A percentile compares a stretch with the other conserved stretches of the same genome.
These are phyloP conservation scores for Diaporthe sp. DNA, from an alignment of 2,329 filamentous ascomycete species.

Conservation along the genomic window DNA sequence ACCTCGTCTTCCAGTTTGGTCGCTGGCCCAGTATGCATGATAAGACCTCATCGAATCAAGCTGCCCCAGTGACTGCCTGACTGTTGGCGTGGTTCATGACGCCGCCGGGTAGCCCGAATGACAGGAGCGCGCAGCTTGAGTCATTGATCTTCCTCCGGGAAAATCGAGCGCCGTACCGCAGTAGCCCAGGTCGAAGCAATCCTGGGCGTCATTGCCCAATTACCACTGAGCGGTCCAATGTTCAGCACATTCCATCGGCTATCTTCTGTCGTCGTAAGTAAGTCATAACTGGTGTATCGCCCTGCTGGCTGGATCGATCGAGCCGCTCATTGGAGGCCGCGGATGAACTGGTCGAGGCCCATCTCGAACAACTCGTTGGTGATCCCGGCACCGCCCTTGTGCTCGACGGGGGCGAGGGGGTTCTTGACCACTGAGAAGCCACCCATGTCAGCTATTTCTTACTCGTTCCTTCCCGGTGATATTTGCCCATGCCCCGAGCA, in stretches of 20 bases:
- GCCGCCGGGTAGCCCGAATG: background rate
- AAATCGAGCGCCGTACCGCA: background rate
- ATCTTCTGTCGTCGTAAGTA: too few species aligned
- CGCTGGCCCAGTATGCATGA: too few species aligned
- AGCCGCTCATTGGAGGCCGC: slow-evolving; percentile 56
- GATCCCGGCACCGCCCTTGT: slow-evolving; percentile 75
- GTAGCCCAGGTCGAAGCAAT: background rate
- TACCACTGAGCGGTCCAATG: background rate
- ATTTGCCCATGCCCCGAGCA: background rate
- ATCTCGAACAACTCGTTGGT: slow-evolving; percentile 78
- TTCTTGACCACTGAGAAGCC: slow-evolving; percentile 72
- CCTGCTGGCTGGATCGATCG: background rate
- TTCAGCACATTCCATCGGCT: too few species aligned
- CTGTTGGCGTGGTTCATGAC: background rate
- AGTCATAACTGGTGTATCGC: background rate
- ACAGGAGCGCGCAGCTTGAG: background rate
- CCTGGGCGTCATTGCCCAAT: too few species aligned
- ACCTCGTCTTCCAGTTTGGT: too few species aligned
- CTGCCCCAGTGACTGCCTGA: background rate
- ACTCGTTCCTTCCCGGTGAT: background rate
- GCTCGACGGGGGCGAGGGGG: slow-evolving; percentile 74
- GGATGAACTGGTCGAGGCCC: slow-evolving; percentile 81
- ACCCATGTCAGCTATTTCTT: slow-evolving; percentile 35
- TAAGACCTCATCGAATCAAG: too few species aligned
- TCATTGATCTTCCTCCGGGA: background rate